Base-by-base conservation (phyloP, 495 filamentous ascomycete genomes). In the Annulohypoxylon moriforme region DNA sequence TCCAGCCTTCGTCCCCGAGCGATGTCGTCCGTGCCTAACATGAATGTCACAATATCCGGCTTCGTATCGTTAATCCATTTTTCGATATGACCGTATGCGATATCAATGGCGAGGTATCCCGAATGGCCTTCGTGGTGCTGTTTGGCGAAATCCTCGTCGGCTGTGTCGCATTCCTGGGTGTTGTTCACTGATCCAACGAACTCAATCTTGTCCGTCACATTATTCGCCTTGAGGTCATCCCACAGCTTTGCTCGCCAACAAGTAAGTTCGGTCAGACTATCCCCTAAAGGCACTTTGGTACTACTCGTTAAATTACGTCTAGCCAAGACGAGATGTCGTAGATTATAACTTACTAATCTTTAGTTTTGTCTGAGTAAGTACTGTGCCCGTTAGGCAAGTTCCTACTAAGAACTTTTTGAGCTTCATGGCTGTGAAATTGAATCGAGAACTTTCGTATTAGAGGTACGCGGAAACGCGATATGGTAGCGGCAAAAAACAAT, bases 1-100 rank as follows among this genome's bases (percentile, higher is more conserved):
- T 73, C 42, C 1, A 77, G 70, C 47, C 42, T 75, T 2, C 67
- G 46, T 3, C 74, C 75, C 10, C 58, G 47, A 6, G 66, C 50
- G 0, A 84, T 77, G 60, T 84, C 82, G 60, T 84, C 82, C 8
- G 82, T 84, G 49, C 82, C 82, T 1, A 84, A 72, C 76, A 81
- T 79, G 68, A 83, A 81, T 71, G 76, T 80, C 61, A 84, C 78
- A 5, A 84, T 74, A 50, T 84, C 82, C 10, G 82, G 77, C 3
- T 73, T 74, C 0, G 78, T 79, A 31, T 53, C 76, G 25, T 74
- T 72, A 52, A 84, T 55, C 82, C 82, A 84, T 14, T 52, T 63
- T 4, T 74, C 67, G n/a, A 84, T 64, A 34, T 83, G 77, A 36
- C 77, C 81, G 72, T 82, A 80, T 25, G 81, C 81, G 50, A 84